Conservation (phyloP, 2,329 filamentous ascomycete genomes). For the Cephalotrichum gorgonifer region DNA sequence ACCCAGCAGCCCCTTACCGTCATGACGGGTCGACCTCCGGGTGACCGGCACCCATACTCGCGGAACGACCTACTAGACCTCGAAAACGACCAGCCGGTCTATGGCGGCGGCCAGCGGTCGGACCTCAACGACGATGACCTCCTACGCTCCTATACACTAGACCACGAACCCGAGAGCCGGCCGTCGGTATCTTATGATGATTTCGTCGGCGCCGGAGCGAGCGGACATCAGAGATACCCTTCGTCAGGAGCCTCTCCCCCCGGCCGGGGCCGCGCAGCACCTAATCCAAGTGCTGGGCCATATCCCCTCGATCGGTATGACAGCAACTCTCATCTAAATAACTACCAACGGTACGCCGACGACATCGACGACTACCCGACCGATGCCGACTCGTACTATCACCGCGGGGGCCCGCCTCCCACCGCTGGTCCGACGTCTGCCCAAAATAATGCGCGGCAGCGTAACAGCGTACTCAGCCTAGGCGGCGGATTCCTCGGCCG, state of each 20-base stretch:
- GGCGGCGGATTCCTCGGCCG: conserved; percentile 80
- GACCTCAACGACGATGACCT: conserved; percentile 75
- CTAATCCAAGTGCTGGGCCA: conserved; percentile 19
- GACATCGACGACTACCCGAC: conserved; percentile 75
- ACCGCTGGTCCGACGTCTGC: conserved; percentile 13
- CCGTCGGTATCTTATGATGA: conserved; percentile 92
- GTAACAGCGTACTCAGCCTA: conserved; percentile 81
- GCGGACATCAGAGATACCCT: conserved; percentile 18
- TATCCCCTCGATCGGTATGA: conserved; percentile 39
- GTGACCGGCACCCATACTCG: conserved; percentile 34
- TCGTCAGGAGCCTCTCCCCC: neutral
- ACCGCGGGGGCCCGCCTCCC: conserved; percentile 53
- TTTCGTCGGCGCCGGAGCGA: conserved; percentile 64
- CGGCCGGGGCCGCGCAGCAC: conserved; percentile 2
- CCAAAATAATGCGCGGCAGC: conserved; percentile 52
- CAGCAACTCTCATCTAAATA: conserved; percentile 73
- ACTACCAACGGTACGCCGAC: conserved; percentile 85
- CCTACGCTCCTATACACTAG: conserved; percentile 62
- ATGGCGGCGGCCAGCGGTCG: conserved; percentile 66
- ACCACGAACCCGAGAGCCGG: conserved; percentile 55
- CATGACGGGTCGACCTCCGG: conserved; percentile 50
- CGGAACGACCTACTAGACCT: conserved; percentile 59
- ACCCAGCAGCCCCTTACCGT: conserved; percentile 18
- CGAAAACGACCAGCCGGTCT: conserved; percentile 59
- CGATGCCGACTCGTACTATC: conserved; percentile 74